Percentiles rank a stretch among this genome's conserved stretches.
phyloP scores from a whole-genome alignment of 352 stramenopile species.

The Phytopythium chamaehyphon region DNA sequence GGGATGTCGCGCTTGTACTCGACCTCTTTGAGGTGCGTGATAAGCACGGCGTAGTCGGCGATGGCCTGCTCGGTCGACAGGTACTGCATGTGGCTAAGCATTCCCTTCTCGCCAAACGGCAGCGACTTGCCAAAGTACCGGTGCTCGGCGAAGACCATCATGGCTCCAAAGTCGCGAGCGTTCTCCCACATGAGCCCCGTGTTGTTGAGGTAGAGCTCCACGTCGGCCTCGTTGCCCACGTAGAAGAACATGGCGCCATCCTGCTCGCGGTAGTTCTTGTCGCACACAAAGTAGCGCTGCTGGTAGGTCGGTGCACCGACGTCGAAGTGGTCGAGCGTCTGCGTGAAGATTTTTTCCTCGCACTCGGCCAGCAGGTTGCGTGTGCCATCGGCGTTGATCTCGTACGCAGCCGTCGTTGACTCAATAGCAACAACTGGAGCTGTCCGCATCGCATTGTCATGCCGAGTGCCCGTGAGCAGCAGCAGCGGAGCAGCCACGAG shows the following conservation, averaged over 20 bases:
- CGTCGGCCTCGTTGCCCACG: conserved; percentile 93
- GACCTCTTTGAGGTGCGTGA: conserved; percentile 46
- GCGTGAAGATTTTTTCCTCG: conserved; percentile 67
- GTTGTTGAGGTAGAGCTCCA: conserved; percentile 94
- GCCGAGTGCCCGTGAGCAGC: conserved; percentile 14
- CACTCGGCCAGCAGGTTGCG: conserved; percentile 53
- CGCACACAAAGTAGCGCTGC: conserved; percentile 89
- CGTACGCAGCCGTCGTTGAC: neutral
- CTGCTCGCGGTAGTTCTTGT: conserved; percentile 54
- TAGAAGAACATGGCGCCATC: conserved; percentile 90
- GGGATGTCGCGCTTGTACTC: conserved; percentile 36
- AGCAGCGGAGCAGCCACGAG: conserved; percentile 15
- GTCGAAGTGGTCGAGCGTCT: conserved; percentile 78
- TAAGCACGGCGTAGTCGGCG: conserved; percentile 64
- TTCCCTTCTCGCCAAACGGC: conserved; percentile 57
- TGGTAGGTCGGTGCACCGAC: conserved; percentile 55
- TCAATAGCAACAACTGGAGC: neutral
- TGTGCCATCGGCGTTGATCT: conserved; percentile 30
- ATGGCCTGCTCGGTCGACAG: conserved; percentile 82
- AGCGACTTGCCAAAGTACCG: conserved; percentile 94
- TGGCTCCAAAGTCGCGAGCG: conserved; percentile 83
- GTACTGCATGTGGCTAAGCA: conserved; percentile 69
- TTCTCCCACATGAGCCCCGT: conserved; percentile 97
- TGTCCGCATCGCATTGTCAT: neutral
- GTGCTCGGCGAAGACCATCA: conserved; percentile 96